A percentile compares a stretch with the other conserved stretches of the same genome.
phyloP scores from a whole-genome alignment of 2,329 filamentous ascomycete genomes.

The Claviceps quebecensis region DNA sequence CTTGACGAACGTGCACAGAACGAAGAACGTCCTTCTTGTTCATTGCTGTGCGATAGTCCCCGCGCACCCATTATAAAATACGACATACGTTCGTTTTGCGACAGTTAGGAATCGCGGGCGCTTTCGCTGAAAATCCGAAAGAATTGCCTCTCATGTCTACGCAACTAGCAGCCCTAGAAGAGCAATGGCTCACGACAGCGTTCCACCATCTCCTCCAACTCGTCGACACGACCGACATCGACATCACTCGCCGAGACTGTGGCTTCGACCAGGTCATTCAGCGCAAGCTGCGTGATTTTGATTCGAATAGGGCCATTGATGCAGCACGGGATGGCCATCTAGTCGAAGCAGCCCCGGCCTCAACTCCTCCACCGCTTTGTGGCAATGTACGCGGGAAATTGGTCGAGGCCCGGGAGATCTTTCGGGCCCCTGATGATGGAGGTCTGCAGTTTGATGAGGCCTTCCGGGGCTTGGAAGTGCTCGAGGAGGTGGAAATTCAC shows the following conservation, averaged over 20 bases:
- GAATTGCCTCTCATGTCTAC: constrained; percentile 14
- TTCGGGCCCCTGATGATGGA: constrained; percentile 13
- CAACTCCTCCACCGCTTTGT: background rate
- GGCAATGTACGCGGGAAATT: constrained; percentile 17
- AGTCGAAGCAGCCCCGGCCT: too few species aligned
- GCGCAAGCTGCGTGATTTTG: constrained; percentile 17
- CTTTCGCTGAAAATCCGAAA: background rate
- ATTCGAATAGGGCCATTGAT: constrained; percentile 13
- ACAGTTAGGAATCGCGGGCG: too few species aligned
- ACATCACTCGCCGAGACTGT: constrained; percentile 13
- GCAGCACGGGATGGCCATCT: background rate
- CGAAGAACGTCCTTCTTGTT: too few species aligned
- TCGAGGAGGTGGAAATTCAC: constrained; percentile 21
- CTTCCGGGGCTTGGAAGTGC: constrained; percentile 18
- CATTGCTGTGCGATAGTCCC: too few species aligned
- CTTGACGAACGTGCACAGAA: too few species aligned
- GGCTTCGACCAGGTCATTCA: constrained; percentile 20
- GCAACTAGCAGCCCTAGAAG: constrained; percentile 15
- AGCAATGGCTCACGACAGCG: constrained; percentile 20
- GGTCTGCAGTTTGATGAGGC: constrained; percentile 14
- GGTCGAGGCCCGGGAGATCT: constrained; percentile 13
- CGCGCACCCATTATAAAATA: too few species aligned
- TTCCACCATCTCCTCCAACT: constrained; percentile 14
- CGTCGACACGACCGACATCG: constrained; percentile 10
- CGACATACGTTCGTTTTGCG: too few species aligned